Conservation (phyloP, 2,329 filamentous ascomycete genomes). For the Leptoxyphium fumago region DNA sequence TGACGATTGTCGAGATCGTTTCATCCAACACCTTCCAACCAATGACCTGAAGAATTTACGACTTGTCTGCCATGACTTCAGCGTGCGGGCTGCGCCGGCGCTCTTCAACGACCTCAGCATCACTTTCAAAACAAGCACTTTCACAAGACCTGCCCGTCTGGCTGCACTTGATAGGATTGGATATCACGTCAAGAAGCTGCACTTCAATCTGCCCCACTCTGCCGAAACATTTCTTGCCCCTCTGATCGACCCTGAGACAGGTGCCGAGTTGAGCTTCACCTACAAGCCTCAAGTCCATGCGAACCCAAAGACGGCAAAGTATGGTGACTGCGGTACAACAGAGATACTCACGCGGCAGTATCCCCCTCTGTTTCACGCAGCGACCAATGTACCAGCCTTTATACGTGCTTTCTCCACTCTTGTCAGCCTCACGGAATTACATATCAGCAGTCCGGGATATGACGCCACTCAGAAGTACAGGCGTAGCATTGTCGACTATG, state of each 20-base stretch:
- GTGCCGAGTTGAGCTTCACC: slow-evolving; percentile 64
- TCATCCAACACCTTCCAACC: slow-evolving; percentile 27
- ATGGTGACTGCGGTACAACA: slow-evolving; percentile 63
- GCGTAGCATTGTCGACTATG: slow-evolving; percentile 70
- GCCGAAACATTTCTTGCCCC: slow-evolving; percentile 70
- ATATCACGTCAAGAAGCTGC: slow-evolving; percentile 61
- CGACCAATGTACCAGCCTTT: slow-evolving; percentile 76
- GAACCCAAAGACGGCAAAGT: slow-evolving; percentile 54
- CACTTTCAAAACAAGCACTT: slow-evolving; percentile 58
- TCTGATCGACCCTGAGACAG: slow-evolving; percentile 63
- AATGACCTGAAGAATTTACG: slow-evolving; percentile 38
- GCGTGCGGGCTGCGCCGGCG: slow-evolving; percentile 51
- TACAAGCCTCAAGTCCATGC: slow-evolving; percentile 56
- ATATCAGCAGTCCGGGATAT: slow-evolving; percentile 62
- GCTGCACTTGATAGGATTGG: slow-evolving; percentile 65
- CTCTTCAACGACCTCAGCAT: slow-evolving; percentile 56
- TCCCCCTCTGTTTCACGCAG: slow-evolving; percentile 75
- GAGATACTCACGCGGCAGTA: slow-evolving; percentile 77
- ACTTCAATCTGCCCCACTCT: slow-evolving; percentile 62
- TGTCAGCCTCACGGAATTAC: slow-evolving; percentile 57
- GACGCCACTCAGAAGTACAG: slow-evolving; percentile 52
- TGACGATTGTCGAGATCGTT: slow-evolving; percentile 30
- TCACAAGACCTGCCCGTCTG: slow-evolving; percentile 58
- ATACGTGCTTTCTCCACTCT: slow-evolving; percentile 57
- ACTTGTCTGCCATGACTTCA: slow-evolving; percentile 54